phyloP scores from a whole-genome alignment of 2,329 filamentous ascomycete genomes.

The Cryphonectria parasitica region DNA sequence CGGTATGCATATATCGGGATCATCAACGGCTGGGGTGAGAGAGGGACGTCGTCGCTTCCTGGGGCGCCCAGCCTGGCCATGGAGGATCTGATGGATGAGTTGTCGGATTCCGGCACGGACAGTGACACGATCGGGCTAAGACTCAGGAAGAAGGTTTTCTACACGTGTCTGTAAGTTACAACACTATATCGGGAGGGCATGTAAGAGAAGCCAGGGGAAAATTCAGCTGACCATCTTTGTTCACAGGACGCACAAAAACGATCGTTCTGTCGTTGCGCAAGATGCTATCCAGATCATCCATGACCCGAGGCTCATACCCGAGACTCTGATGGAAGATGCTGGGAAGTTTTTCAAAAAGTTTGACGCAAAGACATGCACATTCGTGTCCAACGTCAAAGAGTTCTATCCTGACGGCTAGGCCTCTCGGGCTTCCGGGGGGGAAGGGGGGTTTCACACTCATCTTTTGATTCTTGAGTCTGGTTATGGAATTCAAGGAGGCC shows the following conservation, averaged over 20 bases:
- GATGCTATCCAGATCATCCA: slow-evolving; percentile 75
- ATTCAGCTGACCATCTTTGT: slow-evolving; percentile 45
- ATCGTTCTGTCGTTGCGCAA: slow-evolving; percentile 74
- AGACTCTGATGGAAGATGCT: slow-evolving; percentile 67
- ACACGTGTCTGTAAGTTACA: slow-evolving; percentile 78
- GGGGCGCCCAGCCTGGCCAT: slow-evolving; percentile 33
- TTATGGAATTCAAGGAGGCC: background rate
- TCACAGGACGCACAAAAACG: slow-evolving; percentile 59
- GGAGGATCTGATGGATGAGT: slow-evolving; percentile 40
- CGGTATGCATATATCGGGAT: slow-evolving; percentile 80
- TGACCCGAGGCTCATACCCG: slow-evolving; percentile 51
- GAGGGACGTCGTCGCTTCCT: slow-evolving; percentile 35
- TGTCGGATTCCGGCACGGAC: slow-evolving; percentile 62
- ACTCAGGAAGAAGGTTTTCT: slow-evolving; percentile 73
- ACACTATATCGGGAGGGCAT: background rate
- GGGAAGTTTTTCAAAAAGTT: slow-evolving; percentile 90
- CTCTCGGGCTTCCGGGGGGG: background rate
- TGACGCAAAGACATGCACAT: slow-evolving; percentile 66
- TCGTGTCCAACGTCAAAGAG: slow-evolving; percentile 80
- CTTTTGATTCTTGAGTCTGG: background rate
- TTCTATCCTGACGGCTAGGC: slow-evolving; percentile 82
- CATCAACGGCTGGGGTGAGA: slow-evolving; percentile 82
- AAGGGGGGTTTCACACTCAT: no score
- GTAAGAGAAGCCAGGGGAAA: background rate
- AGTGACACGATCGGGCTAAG: slow-evolving; percentile 56